These are phyloP conservation scores for Pisolithus thermaeus DNA, from an alignment of 1,284 basidiomycete genomes.

Conservation along the genomic window DNA sequence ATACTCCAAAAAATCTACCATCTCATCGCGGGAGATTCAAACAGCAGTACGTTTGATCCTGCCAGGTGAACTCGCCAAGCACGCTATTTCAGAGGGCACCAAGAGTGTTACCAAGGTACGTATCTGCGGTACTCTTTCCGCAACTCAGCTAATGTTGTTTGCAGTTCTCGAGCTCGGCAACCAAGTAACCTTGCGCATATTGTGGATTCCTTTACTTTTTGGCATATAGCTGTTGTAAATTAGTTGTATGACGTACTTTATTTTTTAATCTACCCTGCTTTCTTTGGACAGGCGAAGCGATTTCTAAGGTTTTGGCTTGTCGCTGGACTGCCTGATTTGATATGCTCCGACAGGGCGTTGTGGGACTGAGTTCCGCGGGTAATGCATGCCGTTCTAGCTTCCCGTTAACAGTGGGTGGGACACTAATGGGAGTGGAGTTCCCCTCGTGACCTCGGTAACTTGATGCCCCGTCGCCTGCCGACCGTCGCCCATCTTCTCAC, in stretches of 20 bases:
- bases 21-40: constrained; percentile 79
- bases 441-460: too few species aligned
- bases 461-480: too few species aligned
- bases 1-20: constrained; percentile 80
- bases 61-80: constrained; percentile 63
- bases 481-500: too few species aligned
- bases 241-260: constrained; percentile 27
- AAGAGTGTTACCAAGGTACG: constrained; percentile 44
- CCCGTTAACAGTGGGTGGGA: too few species aligned
- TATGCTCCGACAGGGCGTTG: too few species aligned
- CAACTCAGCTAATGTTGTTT: not conserved
- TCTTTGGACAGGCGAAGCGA: not conserved
- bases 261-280: constrained; percentile 21
- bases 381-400: too few species aligned
- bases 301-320: too few species aligned
- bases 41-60: constrained; percentile 78
- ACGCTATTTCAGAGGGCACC: constrained; percentile 74
- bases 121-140: constrained; percentile 1
- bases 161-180: constrained; percentile 39
- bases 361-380: too few species aligned
- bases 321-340: too few species aligned
- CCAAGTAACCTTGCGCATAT: constrained; percentile 26
- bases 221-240: constrained; percentile 23
- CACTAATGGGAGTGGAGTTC: too few species aligned
- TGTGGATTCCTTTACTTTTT: constrained; percentile 7